These are phyloP conservation scores for Gentiana dahurica DNA, from an alignment of 257 asterid genomes.

Conservation along the genomic window DNA sequence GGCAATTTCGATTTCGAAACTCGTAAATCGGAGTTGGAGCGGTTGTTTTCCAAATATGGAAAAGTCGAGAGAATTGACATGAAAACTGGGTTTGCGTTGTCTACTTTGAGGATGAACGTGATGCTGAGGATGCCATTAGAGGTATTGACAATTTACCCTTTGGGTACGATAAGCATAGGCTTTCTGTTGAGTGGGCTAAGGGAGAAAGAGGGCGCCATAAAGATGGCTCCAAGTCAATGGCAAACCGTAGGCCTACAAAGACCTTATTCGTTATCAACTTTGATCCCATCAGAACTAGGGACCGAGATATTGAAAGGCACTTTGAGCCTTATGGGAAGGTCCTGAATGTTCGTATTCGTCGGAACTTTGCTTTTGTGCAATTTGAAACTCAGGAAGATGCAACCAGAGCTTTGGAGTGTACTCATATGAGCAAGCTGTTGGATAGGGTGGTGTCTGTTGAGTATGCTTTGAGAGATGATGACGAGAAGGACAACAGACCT, in stretches of 20 bases:
- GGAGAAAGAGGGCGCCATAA: too few species aligned
- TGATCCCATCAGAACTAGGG: too few species aligned
- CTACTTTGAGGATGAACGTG: too few species aligned
- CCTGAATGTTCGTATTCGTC: conserved; percentile 63
- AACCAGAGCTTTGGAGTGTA: conserved; percentile 24
- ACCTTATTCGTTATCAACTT: too few species aligned
- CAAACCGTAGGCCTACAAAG: too few species aligned
- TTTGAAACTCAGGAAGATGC: conserved; percentile 91
- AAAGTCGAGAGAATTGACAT: conserved; percentile 77
- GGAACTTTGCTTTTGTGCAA: conserved; percentile 94
- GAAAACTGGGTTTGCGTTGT: conserved; percentile 64
- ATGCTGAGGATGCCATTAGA: too few species aligned
- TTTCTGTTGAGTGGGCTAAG: too few species aligned
- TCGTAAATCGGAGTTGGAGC: conserved; percentile 81
- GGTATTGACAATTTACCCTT: too few species aligned
- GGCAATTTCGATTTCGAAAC: conserved; percentile 82
- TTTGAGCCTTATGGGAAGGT: conserved; percentile 85
- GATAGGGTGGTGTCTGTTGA: conserved; percentile 93
- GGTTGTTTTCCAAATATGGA: conserved; percentile 74
- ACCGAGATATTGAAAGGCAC: conserved; percentile 70
- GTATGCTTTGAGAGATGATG: conserved; percentile 88
- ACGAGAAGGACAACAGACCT: conserved; percentile 44
- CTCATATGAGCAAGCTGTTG: conserved; percentile 31
- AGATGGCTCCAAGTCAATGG: too few species aligned
- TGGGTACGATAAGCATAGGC: too few species aligned